Evolutionary conservation across 2,329 filamentous ascomycete genomes (phyloP).

Genomic region (Diaporthe eres): DNA sequence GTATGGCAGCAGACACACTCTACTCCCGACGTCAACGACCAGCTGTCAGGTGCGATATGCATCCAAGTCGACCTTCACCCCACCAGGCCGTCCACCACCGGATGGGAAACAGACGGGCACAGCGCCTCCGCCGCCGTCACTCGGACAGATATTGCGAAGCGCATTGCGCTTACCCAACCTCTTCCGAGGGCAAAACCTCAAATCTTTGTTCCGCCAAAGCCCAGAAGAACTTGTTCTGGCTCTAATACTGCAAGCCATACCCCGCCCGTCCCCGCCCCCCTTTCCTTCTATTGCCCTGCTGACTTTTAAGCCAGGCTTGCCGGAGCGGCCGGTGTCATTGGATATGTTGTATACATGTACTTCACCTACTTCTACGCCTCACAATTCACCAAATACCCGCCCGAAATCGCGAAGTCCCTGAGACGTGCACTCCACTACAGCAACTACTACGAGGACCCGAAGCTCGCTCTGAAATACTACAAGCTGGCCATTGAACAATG

Average conservation of each 20-base stretch:
- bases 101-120: background rate
- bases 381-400: conserved; percentile 73
- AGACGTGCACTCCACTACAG: conserved; percentile 90
- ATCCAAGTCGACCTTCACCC: conserved; percentile 5
- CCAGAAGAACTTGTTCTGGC: conserved; percentile 61
- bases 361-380: conserved; percentile 69
- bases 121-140: background rate
- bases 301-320: conserved; percentile 52
- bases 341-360: conserved; percentile 61
- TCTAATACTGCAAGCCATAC: conserved; percentile 55
- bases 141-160: conserved; percentile 33
- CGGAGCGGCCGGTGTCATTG: conserved; percentile 50
- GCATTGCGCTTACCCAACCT: conserved; percentile 49
- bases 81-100: background rate
- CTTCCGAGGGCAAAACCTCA: conserved; percentile 56
- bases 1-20: background rate
- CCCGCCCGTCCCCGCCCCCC: conserved; percentile 36
- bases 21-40: too few species aligned
- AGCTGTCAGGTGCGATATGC: conserved; percentile 30
- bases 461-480: conserved; percentile 87
- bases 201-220: conserved; percentile 56
- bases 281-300: conserved; percentile 46
- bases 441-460: conserved; percentile 80
- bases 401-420: conserved; percentile 81
- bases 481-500: conserved; percentile 82